Evolutionary conservation across 306 rosid species (phyloP).

Genomic region (Cucumis hystrix): DNA sequence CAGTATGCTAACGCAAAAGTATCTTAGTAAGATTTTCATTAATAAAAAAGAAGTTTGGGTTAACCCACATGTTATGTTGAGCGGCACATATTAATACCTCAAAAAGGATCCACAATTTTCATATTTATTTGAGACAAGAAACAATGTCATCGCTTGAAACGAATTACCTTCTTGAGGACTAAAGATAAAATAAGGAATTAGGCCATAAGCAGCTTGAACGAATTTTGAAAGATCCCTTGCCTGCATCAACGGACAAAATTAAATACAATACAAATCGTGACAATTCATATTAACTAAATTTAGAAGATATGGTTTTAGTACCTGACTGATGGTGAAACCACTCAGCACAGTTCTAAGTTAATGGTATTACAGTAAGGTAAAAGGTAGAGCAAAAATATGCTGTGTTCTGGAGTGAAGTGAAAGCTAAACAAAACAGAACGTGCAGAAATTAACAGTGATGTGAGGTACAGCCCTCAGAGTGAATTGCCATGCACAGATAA

Average conservation of each 20-base stretch:
- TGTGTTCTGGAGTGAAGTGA: background rate
- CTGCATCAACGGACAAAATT: slow-evolving; percentile 26
- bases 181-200: slow-evolving; percentile 85
- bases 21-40: background rate
- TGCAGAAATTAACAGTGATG: background rate
- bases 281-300: background rate
- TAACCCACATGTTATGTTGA: background rate
- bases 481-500: background rate
- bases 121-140: background rate
- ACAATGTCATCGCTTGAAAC: slow-evolving; percentile 2
- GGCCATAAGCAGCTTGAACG: slow-evolving; percentile 73
- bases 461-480: background rate
- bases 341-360: background rate
- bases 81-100: background rate
- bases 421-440: background rate
- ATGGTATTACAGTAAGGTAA: background rate
- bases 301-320: background rate
- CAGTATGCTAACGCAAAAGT: background rate
- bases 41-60: background rate
- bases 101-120: background rate
- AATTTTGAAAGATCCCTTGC: slow-evolving; percentile 79
- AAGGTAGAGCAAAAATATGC: background rate
- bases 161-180: slow-evolving; percentile 83
- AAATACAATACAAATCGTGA: background rate
- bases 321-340: background rate